These are phyloP conservation scores for Leptomonas pyrrhocoris DNA, from an alignment of 208 protist genomes.

Conservation along the genomic window DNA sequence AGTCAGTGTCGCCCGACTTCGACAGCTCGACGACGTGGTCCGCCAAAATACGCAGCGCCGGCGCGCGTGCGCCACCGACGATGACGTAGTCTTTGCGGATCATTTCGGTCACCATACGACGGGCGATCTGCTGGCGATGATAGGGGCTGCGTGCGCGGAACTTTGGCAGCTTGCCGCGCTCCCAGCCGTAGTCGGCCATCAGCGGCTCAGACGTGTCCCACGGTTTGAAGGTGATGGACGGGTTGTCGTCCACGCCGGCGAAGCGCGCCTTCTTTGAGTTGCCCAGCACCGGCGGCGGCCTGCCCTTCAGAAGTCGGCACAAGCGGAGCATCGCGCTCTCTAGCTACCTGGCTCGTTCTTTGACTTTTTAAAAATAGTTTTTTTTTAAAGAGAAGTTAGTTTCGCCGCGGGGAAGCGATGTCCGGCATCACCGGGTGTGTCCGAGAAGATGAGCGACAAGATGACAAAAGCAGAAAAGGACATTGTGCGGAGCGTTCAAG, in stretches of 20 bases:
- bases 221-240: constrained; percentile 68
- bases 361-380: too few species aligned
- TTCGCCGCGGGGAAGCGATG: too few species aligned
- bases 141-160: constrained; percentile 84
- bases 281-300: constrained; percentile 77
- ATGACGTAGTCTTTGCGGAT: constrained; percentile 90
- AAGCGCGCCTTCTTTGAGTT: constrained; percentile 68
- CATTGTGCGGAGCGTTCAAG: too few species aligned
- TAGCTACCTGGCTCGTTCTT: neutral
- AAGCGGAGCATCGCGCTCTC: constrained; percentile 44
- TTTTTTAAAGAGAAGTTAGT: too few species aligned
- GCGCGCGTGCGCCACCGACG: constrained; percentile 84
- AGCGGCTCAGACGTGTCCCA: constrained; percentile 80
- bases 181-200: constrained; percentile 88
- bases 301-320: constrained; percentile 29
- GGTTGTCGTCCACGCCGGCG: constrained; percentile 85
- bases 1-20: constrained; percentile 89
- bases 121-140: constrained; percentile 87
- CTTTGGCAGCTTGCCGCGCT: constrained; percentile 80
- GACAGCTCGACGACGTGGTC: constrained; percentile 90
- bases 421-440: too few species aligned
- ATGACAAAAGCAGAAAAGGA: too few species aligned
- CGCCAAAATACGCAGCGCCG: constrained; percentile 84
- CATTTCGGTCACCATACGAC: constrained; percentile 91
- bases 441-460: too few species aligned